A percentile compares a stretch with the other conserved stretches of the same genome.
Conservation (phyloP, 1,284 basidiomycete genomes). For the Pyrrhoderma noxium region DNA sequence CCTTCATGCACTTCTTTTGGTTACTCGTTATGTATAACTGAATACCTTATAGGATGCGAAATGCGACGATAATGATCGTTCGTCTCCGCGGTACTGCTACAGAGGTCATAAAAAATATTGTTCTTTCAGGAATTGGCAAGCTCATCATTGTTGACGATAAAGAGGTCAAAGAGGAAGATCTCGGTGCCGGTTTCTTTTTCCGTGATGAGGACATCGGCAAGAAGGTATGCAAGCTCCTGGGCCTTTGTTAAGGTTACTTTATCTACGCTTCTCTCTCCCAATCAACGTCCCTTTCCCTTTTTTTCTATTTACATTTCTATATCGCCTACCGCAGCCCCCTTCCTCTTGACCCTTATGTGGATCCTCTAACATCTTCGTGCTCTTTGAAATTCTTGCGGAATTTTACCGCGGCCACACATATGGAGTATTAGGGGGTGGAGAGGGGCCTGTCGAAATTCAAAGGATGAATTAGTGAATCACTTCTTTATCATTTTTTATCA, state of each 20-base stretch:
- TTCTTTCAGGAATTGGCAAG: conserved; percentile 70
- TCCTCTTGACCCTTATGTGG: no score
- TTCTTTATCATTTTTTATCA: background rate
- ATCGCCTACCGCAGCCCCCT: background rate
- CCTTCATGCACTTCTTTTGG: conserved; percentile 17
- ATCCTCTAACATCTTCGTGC: no score
- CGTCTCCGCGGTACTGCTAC: conserved; percentile 82
- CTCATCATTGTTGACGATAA: conserved; percentile 61
- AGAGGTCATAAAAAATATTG: conserved; percentile 95
- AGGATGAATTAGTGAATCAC: conserved; percentile 29
- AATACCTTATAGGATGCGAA: conserved; percentile 73
- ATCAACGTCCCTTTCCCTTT: no score
- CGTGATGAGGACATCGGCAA: conserved; percentile 87
- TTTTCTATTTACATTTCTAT: background rate
- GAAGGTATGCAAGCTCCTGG: conserved; percentile 50
- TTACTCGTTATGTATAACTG: background rate
- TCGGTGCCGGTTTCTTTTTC: conserved; percentile 92
- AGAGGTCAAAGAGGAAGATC: conserved; percentile 66
- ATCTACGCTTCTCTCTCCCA: conserved; percentile 3
- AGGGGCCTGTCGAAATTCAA: no score
- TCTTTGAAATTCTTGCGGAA: conserved; percentile 16
- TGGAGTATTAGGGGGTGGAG: conserved; percentile 33
- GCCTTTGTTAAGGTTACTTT: background rate
- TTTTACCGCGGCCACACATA: conserved; percentile 4
- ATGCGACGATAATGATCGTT: conserved; percentile 83